Evolutionary conservation across 495 filamentous ascomycete genomes (phyloP).

Genomic region (Penicillium coprophilum): DNA sequence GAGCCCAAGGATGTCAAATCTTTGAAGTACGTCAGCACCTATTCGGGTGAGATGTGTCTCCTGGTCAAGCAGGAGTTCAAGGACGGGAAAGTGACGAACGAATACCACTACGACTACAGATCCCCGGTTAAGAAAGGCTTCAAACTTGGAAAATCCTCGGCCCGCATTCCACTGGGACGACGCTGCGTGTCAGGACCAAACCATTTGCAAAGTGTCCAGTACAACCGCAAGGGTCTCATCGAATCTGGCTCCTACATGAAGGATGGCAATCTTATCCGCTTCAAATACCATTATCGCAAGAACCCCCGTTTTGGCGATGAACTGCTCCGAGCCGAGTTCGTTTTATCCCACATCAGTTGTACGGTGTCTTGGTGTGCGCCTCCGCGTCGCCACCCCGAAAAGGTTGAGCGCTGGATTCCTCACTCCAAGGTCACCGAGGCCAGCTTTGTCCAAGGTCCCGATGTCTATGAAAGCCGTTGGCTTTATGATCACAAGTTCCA

Average conservation of each 20-base stretch:
- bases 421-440: constrained; percentile 59
- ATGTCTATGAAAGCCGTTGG: constrained; percentile 58
- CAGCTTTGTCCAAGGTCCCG: constrained; percentile 53
- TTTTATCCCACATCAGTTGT: constrained; percentile 53
- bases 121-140: constrained; percentile 34
- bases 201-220: constrained; percentile 50
- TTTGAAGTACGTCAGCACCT: constrained; percentile 49
- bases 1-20: constrained; percentile 44
- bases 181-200: constrained; percentile 50
- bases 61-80: constrained; percentile 49
- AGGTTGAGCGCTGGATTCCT: constrained; percentile 58
- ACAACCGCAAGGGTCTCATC: constrained; percentile 56
- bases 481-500: constrained; percentile 63
- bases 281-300: constrained; percentile 60
- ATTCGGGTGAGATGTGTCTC: constrained; percentile 49
- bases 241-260: constrained; percentile 55
- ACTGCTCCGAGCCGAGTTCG: constrained; percentile 57
- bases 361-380: constrained; percentile 61
- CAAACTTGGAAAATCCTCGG: constrained; percentile 26
- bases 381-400: constrained; percentile 51
- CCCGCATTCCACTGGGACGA: constrained; percentile 47
- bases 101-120: constrained; percentile 54
- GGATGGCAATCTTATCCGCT: constrained; percentile 54
- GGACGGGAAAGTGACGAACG: constrained; percentile 45
- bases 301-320: constrained; percentile 56